phyloP scores from a whole-genome alignment of 2,329 filamentous ascomycete genomes.

The Ceratocystis colombiana region DNA sequence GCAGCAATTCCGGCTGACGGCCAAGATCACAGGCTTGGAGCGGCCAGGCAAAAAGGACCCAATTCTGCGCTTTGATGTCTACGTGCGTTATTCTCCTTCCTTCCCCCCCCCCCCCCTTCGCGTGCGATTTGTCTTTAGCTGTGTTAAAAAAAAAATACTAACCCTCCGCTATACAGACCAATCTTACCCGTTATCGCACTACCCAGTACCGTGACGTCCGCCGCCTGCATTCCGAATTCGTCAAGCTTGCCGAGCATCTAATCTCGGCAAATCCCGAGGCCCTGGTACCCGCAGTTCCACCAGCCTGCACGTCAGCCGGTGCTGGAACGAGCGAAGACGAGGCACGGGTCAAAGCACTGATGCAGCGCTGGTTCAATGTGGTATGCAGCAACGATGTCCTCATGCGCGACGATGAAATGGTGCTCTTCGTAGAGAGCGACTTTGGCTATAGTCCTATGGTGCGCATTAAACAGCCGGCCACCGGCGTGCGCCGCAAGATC shows the following conservation, averaged over 20 bases:
- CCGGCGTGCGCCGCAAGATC: slow-evolving; percentile 86
- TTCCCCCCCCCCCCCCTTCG: background rate
- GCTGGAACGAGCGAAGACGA: slow-evolving; percentile 96
- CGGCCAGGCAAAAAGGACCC: slow-evolving; percentile 91
- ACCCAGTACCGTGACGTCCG: slow-evolving; percentile 97
- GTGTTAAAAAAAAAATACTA: background rate
- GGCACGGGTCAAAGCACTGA: slow-evolving; percentile 68
- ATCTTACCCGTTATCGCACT: slow-evolving; percentile 94
- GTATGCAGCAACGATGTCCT: slow-evolving; percentile 86
- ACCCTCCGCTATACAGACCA: slow-evolving; percentile 54
- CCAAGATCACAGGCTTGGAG: slow-evolving; percentile 89
- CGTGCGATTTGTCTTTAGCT: no score
- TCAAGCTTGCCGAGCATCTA: slow-evolving; percentile 90
- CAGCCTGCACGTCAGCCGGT: slow-evolving; percentile 86
- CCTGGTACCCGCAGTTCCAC: slow-evolving; percentile 85
- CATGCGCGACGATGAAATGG: slow-evolving; percentile 92
- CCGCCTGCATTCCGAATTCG: slow-evolving; percentile 87
- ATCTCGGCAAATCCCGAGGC: slow-evolving; percentile 97
- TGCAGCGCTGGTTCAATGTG: slow-evolving; percentile 93
- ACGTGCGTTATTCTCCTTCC: slow-evolving; percentile 48
- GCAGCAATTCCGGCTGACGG: slow-evolving; percentile 74
- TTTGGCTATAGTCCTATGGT: slow-evolving; percentile 96
- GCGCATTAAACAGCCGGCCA: slow-evolving; percentile 91
- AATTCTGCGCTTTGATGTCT: slow-evolving; percentile 87
- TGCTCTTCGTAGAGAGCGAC: slow-evolving; percentile 97